Evolutionary conservation across 2,329 filamentous ascomycete species (phyloP), one percentile per base, ranked within the genome.

Genomic region (Ramichloridium luteum): DNA sequence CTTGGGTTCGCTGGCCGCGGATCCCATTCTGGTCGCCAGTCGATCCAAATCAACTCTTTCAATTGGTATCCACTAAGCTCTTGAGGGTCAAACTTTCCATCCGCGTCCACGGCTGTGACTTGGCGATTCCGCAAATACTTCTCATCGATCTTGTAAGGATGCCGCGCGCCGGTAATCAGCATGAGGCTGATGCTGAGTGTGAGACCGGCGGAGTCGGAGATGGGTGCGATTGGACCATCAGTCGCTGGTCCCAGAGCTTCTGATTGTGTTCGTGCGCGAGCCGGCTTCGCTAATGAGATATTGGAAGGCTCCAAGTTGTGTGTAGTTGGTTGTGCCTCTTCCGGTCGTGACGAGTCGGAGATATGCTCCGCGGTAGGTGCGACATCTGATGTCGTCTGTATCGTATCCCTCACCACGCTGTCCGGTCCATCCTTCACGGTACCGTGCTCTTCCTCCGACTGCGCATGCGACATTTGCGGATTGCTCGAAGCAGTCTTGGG

Each of bases 1-100:
- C 77, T 88, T 8, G 88, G 86, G 51, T 82, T 90, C 15, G 80
- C 74, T 2, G 88, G 88, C 50, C 81, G 77, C 11, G 76, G 63
- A 49, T 93, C 86, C 88, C 88, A 94, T 53, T 94, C 73, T 67
- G 46, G 28, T 45, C 84, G 70, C 88, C 88, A 96, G 56, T 94
- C 86, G 48, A 83, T 71, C 63, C 90, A 72, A 53, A 96, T 93
- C 51, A 94, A 64, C 61, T 94, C 85, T 59, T 94, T 94, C 43
- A 96, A 63, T 3, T 83, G 93, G 55, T 94, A 93, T 30, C 93
- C 79, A 45, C 82, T 93, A 59, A 96, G 84, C 52, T 78, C 81
- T 53, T 84, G 86, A 1, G 85, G 85, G 51, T 94, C 84, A 26
- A 56, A 55, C 39, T 59, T 66, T 17, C 74, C 75, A 36, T 70